These are phyloP conservation scores for Dryas alaskensis DNA, from an alignment of 306 rosid species.

Conservation along the genomic window DNA sequence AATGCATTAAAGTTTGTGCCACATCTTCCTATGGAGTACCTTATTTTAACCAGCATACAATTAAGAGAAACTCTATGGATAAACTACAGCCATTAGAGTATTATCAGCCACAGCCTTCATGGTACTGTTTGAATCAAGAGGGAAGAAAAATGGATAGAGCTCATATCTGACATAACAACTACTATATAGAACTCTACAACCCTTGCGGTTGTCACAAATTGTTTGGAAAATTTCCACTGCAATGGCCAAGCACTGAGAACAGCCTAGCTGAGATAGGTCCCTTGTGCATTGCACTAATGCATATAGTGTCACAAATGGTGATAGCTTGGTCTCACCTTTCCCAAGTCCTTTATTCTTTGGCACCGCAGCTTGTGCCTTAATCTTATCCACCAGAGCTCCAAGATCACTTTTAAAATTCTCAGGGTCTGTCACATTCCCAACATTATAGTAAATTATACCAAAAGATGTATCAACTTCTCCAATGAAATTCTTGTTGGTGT, in stretches of 20 bases:
- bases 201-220: slow-evolving; percentile 40
- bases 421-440: slow-evolving; percentile 52
- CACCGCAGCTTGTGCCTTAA: slow-evolving; percentile 41
- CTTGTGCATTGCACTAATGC: slow-evolving; percentile 68
- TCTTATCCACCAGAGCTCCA: slow-evolving; percentile 36
- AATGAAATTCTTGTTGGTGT: slow-evolving; percentile 33
- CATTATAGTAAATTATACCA: slow-evolving; percentile 50
- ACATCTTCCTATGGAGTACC: not conserved
- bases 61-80: slow-evolving; percentile 17
- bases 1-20: not conserved
- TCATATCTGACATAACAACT: slow-evolving; percentile 71
- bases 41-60: slow-evolving; percentile 7
- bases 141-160: slow-evolving; percentile 65
- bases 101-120: slow-evolving; percentile 8
- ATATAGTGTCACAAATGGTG: slow-evolving; percentile 53
- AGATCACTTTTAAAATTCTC: slow-evolving; percentile 44
- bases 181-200: slow-evolving; percentile 57
- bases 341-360: slow-evolving; percentile 47
- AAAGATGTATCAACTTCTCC: slow-evolving; percentile 55
- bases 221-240: slow-evolving; percentile 46
- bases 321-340: slow-evolving; percentile 45
- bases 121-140: slow-evolving; percentile 39
- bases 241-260: slow-evolving; percentile 67
- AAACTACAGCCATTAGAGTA: slow-evolving; percentile 25
- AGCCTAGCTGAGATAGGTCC: slow-evolving; percentile 43